Evolutionary conservation across 768 basidiomycete species (phyloP).

Genomic region (Tricholoma sp.): DNA sequence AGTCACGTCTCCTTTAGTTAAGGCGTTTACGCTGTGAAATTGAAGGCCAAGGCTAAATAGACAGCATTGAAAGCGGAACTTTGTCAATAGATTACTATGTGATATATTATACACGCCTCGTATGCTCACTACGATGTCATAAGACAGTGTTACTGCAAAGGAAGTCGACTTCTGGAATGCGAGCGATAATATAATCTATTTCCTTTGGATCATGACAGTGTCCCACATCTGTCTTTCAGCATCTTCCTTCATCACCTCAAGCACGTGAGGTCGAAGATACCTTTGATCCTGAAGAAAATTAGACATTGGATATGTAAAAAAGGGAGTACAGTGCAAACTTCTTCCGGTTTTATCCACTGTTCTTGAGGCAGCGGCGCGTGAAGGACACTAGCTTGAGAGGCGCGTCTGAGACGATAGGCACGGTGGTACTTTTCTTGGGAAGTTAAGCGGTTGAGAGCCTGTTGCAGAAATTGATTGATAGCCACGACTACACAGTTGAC

Average conservation of each 20-base stretch:
- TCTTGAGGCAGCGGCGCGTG: constrained; percentile 80
- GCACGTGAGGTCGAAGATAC: constrained; percentile 79
- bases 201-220: constrained; percentile 63
- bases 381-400: constrained; percentile 71
- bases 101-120: not conserved
- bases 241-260: constrained; percentile 69
- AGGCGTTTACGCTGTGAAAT: constrained; percentile 50
- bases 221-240: constrained; percentile 81
- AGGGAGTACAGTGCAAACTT: constrained; percentile 44
- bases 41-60: not conserved
- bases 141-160: too few species aligned
- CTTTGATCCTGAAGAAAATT: constrained; percentile 65
- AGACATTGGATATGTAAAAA: not conserved
- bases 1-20: constrained; percentile 70
- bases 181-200: constrained; percentile 33
- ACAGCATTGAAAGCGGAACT: not conserved
- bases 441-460: constrained; percentile 85
- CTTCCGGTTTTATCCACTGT: constrained; percentile 68
- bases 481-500: not conserved
- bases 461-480: constrained; percentile 7
- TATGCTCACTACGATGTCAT: too few species aligned
- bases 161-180: too few species aligned
- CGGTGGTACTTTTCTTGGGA: constrained; percentile 84
- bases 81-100: not conserved
- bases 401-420: constrained; percentile 82